phyloP scores from a whole-genome alignment of 2,329 filamentous ascomycete species.

The Fusarium secorum region DNA sequence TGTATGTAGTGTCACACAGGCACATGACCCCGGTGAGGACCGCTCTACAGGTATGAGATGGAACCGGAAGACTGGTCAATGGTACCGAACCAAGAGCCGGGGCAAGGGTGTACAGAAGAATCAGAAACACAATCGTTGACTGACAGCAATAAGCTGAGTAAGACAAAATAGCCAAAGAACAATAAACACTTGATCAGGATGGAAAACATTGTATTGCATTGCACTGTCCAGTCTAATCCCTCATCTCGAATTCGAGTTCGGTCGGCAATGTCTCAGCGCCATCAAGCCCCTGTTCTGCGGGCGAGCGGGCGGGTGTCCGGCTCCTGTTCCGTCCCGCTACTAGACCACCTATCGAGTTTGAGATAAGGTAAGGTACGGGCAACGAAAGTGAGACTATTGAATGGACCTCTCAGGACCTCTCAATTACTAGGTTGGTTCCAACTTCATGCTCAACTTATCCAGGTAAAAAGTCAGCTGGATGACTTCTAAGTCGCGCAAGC shows the following conservation, averaged over 20 bases:
- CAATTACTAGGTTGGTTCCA: not conserved
- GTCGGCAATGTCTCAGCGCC: not conserved
- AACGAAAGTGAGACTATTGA: conserved; percentile 12
- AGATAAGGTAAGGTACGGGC: conserved; percentile 5
- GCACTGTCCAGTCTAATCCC: not conserved
- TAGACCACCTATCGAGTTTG: conserved; percentile 14
- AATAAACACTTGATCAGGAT: not conserved
- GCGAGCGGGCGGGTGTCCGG: conserved; percentile 20
- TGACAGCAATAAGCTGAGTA: conserved; percentile 14
- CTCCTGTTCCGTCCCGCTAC: conserved; percentile 7
- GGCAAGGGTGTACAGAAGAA: not conserved
- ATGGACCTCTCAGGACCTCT: not conserved
- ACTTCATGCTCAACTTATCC: not conserved
- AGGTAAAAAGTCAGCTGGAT: conserved; percentile 10
- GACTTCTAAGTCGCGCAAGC: conserved; percentile 23
- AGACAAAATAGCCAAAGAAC: not conserved
- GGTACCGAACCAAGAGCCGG: conserved; percentile 18
- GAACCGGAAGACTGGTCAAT: conserved; percentile 24
- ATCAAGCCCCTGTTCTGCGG: conserved; percentile 1
- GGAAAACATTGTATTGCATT: not conserved
- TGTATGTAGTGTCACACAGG: conserved; percentile 27
- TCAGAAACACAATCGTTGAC: conserved; percentile 22
- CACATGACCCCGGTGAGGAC: conserved; percentile 30
- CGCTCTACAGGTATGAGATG: conserved; percentile 26
- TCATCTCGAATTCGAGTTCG: not conserved